A percentile compares a stretch with the other conserved stretches of the same genome.
phyloP scores from a whole-genome alignment of 2,329 filamentous ascomycete genomes.

The Penicillium sp. region DNA sequence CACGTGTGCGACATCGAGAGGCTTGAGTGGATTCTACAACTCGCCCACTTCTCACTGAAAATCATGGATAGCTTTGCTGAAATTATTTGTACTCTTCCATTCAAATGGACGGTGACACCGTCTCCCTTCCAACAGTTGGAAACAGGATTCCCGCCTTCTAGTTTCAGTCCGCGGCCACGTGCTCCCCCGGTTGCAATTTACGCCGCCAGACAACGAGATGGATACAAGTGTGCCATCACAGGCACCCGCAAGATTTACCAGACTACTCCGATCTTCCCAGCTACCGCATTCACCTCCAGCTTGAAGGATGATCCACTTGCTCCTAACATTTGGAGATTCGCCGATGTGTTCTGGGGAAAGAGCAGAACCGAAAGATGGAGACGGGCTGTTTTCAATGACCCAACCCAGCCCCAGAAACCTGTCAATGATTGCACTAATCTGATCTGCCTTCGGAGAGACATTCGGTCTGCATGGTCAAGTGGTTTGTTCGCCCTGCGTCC shows the following conservation, averaged over 20 bases:
- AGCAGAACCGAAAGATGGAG: constrained; percentile 1
- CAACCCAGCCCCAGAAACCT: neutral
- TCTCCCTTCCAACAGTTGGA: neutral
- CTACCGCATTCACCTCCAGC: neutral
- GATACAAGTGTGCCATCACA: constrained; percentile 8
- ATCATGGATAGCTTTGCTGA: neutral
- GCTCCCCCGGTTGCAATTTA: neutral
- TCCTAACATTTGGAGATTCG: constrained; percentile 4
- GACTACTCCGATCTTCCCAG: constrained; percentile 3
- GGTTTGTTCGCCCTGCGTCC: constrained; percentile 11
- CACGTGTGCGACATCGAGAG: constrained; percentile 12
- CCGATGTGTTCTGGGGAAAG: constrained; percentile 8
- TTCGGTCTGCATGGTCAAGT: constrained; percentile 4
- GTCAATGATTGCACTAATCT: constrained; percentile 8
- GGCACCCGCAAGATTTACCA: constrained; percentile 6
- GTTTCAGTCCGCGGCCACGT: neutral
- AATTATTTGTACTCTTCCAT: neutral
- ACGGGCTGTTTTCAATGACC: constrained; percentile 4
- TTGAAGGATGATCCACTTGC: neutral
- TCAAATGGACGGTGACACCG: constrained; percentile 1
- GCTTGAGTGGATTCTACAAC: neutral
- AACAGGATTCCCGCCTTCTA: neutral
- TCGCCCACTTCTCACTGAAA: neutral
- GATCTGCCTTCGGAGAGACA: constrained; percentile 12
- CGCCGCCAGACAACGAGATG: constrained; percentile 9